Conservation (phyloP, 164 flowering plant genomes). For the Euptelea pleiosperma region DNA sequence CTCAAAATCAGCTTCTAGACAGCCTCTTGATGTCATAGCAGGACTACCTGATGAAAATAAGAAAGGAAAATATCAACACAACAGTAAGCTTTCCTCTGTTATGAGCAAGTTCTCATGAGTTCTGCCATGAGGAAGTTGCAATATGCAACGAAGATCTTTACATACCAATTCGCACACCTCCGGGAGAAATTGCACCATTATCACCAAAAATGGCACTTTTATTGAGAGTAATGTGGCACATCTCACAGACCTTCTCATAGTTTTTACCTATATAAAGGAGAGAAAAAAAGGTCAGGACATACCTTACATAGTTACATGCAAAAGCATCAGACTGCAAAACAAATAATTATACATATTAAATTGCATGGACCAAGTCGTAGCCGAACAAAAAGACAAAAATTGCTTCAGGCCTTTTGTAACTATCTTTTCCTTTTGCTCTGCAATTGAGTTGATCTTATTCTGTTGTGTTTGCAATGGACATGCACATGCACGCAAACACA, state of each 20-base stretch:
- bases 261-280: conserved; percentile 49
- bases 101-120: no score
- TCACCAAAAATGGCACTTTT: conserved; percentile 79
- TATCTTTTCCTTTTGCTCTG: no score
- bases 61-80: not conserved
- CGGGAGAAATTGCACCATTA: conserved; percentile 67
- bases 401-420: no score
- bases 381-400: no score
- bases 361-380: no score
- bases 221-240: conserved; percentile 76
- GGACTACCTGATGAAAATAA: conserved; percentile 59
- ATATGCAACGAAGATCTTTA: no score
- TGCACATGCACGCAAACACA: no score
- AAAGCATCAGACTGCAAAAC: not conserved
- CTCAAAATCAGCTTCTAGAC: conserved; percentile 82
- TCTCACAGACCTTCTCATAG: conserved; percentile 81
- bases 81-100: not conserved
- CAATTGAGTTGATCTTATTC: no score
- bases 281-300: conserved; percentile 5
- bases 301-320: no score
- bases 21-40: conserved; percentile 94
- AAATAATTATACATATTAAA: not conserved
- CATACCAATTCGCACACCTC: conserved; percentile 90
- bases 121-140: no score
- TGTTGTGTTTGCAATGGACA: no score